Evolutionary conservation across 768 basidiomycete genomes (phyloP).

Genomic region (Panaeolus cyanescens): DNA sequence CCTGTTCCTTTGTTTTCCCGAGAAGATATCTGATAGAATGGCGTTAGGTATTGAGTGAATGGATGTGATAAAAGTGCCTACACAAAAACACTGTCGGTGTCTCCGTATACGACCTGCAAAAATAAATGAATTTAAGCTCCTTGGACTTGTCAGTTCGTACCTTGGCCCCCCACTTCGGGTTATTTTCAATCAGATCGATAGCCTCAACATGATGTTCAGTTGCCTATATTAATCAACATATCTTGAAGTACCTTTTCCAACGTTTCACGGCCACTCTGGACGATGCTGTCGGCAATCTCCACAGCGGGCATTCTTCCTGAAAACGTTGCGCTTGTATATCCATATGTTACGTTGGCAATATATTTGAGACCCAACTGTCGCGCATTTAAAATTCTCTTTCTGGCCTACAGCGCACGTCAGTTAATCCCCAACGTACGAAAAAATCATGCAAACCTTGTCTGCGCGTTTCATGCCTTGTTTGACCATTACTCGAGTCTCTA

Average conservation of each 20-base stretch:
- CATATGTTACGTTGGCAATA: slow-evolving; percentile 94
- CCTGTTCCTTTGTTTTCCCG: slow-evolving; percentile 91
- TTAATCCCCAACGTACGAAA: neutral
- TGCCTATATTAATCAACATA: neutral
- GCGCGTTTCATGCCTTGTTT: slow-evolving; percentile 92
- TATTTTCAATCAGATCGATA: slow-evolving; percentile 74
- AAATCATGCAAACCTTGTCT: slow-evolving; percentile 63
- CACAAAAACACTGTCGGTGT: slow-evolving; percentile 96
- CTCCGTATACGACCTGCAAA: slow-evolving; percentile 86
- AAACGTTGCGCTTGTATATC: slow-evolving; percentile 92
- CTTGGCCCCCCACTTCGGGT: slow-evolving; percentile 83
- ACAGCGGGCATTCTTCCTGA: slow-evolving; percentile 99
- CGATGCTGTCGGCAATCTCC: slow-evolving; percentile 97
- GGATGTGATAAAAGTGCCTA: slow-evolving; percentile 23
- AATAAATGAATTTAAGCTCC: neutral
- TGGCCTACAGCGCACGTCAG: slow-evolving; percentile 46
- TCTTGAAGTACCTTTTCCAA: slow-evolving; percentile 74
- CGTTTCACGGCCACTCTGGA: slow-evolving; percentile 94
- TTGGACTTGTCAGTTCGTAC: slow-evolving; percentile 17
- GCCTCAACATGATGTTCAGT: slow-evolving; percentile 53
- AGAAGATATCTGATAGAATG: slow-evolving; percentile 57
- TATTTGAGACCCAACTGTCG: slow-evolving; percentile 93
- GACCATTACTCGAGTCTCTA: slow-evolving; percentile 97
- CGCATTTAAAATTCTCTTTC: slow-evolving; percentile 80
- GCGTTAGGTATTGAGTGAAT: neutral